A percentile compares a stretch with the other conserved stretches of the same genome.
Conservation (phyloP, 768 basidiomycete species). For the Crucibulum laeve region DNA sequence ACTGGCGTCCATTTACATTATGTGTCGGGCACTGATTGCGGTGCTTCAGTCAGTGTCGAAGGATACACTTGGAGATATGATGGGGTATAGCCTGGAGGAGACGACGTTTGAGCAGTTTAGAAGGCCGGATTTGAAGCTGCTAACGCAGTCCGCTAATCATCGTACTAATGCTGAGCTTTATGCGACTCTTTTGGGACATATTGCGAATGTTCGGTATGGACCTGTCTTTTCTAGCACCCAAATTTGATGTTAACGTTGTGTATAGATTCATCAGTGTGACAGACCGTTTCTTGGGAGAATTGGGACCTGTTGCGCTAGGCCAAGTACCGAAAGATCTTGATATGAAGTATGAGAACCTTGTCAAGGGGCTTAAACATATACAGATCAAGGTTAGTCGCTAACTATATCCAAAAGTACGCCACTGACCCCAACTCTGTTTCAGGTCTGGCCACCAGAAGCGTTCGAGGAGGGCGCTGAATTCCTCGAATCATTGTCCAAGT, state of each 20-base stretch:
- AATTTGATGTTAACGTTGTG: not conserved
- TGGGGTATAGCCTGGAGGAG: slow-evolving; percentile 82
- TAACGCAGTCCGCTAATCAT: slow-evolving; percentile 69
- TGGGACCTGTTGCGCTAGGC: slow-evolving; percentile 68
- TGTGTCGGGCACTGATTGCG: slow-evolving; percentile 81
- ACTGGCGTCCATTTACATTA: slow-evolving; percentile 84
- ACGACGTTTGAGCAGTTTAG: slow-evolving; percentile 85
- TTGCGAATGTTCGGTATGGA: slow-evolving; percentile 74
- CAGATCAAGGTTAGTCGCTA: slow-evolving; percentile 62
- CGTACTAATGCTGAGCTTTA: slow-evolving; percentile 79
- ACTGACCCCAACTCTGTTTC: slow-evolving; percentile 6
- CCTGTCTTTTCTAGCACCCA: not conserved
- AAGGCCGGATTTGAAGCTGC: slow-evolving; percentile 62
- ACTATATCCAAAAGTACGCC: not conserved
- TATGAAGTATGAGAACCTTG: slow-evolving; percentile 77
- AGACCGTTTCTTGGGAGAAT: slow-evolving; percentile 81
- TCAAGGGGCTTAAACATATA: slow-evolving; percentile 77
- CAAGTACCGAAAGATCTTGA: slow-evolving; percentile 80
- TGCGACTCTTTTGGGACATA: slow-evolving; percentile 77
- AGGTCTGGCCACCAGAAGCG: slow-evolving; percentile 92
- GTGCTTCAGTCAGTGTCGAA: slow-evolving; percentile 70
- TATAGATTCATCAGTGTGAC: slow-evolving; percentile 86
- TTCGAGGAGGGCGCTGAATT: slow-evolving; percentile 95
- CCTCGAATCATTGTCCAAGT: slow-evolving; percentile 75
- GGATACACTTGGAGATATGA: slow-evolving; percentile 71